Conservation (phyloP, 2,329 filamentous ascomycete genomes). For the Aureobasidium lini region DNA sequence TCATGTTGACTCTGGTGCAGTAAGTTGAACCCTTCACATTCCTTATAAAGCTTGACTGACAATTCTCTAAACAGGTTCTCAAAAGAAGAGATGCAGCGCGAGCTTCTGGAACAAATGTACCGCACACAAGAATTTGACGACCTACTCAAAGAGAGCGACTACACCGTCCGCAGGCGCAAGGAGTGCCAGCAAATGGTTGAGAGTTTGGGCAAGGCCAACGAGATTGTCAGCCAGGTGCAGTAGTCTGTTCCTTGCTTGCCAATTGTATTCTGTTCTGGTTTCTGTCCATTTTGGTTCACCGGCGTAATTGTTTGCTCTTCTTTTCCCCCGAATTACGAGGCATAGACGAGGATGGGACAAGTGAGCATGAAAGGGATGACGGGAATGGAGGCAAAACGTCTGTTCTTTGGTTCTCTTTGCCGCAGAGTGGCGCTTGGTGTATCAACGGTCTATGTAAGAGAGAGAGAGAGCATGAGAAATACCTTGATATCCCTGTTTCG, state of each 20-base stretch:
- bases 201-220: slow-evolving; percentile 77
- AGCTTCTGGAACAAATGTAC: slow-evolving; percentile 97
- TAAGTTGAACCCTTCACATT: slow-evolving; percentile 46
- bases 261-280: not conserved
- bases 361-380: not conserved
- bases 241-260: slow-evolving; percentile 24
- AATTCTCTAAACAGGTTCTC: slow-evolving; percentile 55
- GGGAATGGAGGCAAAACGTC: not conserved
- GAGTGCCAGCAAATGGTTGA: slow-evolving; percentile 99
- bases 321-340: not conserved
- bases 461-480: not conserved
- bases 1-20: slow-evolving; percentile 96
- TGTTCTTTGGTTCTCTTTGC: not conserved
- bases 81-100: slow-evolving; percentile 97
- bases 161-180: slow-evolving; percentile 88
- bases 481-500: not conserved
- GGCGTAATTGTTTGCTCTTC: not conserved
- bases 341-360: not conserved
- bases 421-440: not conserved
- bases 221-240: slow-evolving; percentile 82
- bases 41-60: slow-evolving; percentile 15
- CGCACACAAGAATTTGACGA: slow-evolving; percentile 83
- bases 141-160: slow-evolving; percentile 94
- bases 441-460: not conserved
- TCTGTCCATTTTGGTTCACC: not conserved